Evolutionary conservation across 192 early-diverging fungal species (phyloP).

Genomic region (Spizellomyces sp.): DNA sequence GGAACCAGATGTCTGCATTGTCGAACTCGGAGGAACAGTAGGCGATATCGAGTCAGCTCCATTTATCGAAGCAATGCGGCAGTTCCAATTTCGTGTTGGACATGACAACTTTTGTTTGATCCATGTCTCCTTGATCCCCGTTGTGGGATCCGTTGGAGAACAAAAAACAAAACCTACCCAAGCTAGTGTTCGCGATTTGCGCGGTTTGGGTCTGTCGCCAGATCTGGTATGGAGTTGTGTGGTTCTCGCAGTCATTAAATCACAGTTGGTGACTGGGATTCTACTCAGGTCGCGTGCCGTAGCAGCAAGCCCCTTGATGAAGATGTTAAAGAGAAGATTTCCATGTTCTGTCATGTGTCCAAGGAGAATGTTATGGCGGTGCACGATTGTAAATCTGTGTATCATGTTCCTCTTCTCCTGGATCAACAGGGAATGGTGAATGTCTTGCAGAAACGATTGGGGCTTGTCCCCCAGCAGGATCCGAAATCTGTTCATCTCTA

Average conservation of each 20-base stretch:
- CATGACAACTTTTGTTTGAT: constrained; percentile 97
- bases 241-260: no score
- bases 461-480: constrained; percentile 65
- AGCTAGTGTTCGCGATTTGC: constrained; percentile 89
- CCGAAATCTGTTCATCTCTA: constrained; percentile 68
- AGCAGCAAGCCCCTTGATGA: constrained; percentile 80
- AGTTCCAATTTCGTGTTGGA: constrained; percentile 99
- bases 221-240: constrained; percentile 64
- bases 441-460: constrained; percentile 78
- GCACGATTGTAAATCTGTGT: constrained; percentile 94
- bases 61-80: constrained; percentile 99
- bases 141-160: constrained; percentile 96
- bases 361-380: constrained; percentile 91
- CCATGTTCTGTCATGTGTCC: constrained; percentile 99
- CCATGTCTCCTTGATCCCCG: constrained; percentile 96
- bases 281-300: constrained; percentile 84
- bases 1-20: constrained; percentile 95
- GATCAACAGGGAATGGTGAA: constrained; percentile 84
- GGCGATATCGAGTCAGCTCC: constrained; percentile 99
- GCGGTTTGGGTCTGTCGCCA: constrained; percentile 92
- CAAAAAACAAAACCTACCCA: constrained; percentile 99
- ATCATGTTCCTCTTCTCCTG: constrained; percentile 94
- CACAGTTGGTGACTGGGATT: no score
- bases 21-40: constrained; percentile 97
- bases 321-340: constrained; percentile 87